These are phyloP conservation scores for Mycocentrospora acerina DNA, from an alignment of 2,329 filamentous ascomycete genomes.

Conservation along the genomic window DNA sequence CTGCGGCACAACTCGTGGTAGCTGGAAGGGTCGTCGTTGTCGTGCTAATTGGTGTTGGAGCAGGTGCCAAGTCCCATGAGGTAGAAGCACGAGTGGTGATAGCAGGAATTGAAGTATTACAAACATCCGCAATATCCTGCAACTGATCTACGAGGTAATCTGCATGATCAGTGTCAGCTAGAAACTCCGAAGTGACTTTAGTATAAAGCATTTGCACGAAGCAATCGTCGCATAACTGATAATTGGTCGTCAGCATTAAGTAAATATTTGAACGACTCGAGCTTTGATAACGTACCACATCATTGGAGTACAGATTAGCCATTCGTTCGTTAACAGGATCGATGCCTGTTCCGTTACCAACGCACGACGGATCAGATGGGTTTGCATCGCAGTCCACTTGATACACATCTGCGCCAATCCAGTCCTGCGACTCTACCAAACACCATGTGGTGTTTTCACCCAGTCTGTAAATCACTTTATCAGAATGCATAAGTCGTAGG, in stretches of 20 bases:
- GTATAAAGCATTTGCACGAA: slow-evolving; percentile 2
- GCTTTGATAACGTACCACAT: too few species aligned
- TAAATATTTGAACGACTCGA: too few species aligned
- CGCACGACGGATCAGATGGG: slow-evolving; percentile 1
- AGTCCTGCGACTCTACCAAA: slow-evolving; percentile 1
- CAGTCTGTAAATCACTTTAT: too few species aligned
- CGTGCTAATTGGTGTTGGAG: too few species aligned
- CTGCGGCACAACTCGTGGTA: too few species aligned
- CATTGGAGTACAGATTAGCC: slow-evolving; percentile 1
- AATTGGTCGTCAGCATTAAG: too few species aligned
- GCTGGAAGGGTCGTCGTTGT: neutral
- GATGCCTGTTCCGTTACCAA: neutral
- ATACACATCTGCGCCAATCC: neutral
- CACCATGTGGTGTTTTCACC: too few species aligned
- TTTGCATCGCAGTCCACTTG: slow-evolving; percentile 1
- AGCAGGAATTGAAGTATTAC: neutral
- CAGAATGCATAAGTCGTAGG: too few species aligned
- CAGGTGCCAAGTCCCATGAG: neutral
- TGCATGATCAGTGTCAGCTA: neutral
- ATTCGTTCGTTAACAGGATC: neutral
- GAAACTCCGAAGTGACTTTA: slow-evolving; percentile 1
- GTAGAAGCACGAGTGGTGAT: neutral
- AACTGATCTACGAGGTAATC: slow-evolving; percentile 3
- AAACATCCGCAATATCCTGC: slow-evolving; percentile 1
- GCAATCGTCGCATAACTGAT: slow-evolving; percentile 3